Conservation (phyloP, 2,329 filamentous ascomycete species). For the Eutypella sp. region DNA sequence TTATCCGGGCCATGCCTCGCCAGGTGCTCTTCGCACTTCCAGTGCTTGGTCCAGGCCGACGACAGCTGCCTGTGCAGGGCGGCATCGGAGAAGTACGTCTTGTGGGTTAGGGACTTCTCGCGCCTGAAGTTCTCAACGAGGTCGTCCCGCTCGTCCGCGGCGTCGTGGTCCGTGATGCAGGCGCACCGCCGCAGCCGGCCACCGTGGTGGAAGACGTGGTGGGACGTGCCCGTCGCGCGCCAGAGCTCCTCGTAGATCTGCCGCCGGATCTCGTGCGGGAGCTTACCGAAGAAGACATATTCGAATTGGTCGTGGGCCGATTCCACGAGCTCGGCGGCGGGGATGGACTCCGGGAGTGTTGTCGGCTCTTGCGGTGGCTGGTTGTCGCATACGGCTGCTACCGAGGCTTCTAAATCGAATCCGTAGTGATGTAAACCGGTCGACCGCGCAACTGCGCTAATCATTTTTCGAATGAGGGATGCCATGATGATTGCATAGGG, state of each 20-base stretch:
- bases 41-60: background rate
- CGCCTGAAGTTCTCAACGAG: background rate
- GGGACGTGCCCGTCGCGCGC: background rate
- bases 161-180: background rate
- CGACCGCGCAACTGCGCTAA: background rate
- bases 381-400: background rate
- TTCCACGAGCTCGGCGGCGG: background rate
- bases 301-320: background rate
- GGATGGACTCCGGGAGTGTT: background rate
- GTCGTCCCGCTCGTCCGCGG: background rate
- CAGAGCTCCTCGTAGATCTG: background rate
- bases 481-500: background rate
- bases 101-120: background rate
- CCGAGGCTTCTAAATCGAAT: background rate
- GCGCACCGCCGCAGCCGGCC: background rate
- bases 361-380: background rate
- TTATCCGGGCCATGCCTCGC: background rate
- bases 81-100: background rate
- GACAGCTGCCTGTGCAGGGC: background rate
- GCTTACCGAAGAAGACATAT: background rate
- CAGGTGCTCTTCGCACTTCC: slow-evolving; percentile 1
- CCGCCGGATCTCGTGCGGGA: background rate
- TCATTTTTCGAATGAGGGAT: background rate
- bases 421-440: background rate
- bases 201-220: background rate